Conservation (phyloP, 2,329 filamentous ascomycete species). For the Dothideomycetidae sp. region DNA sequence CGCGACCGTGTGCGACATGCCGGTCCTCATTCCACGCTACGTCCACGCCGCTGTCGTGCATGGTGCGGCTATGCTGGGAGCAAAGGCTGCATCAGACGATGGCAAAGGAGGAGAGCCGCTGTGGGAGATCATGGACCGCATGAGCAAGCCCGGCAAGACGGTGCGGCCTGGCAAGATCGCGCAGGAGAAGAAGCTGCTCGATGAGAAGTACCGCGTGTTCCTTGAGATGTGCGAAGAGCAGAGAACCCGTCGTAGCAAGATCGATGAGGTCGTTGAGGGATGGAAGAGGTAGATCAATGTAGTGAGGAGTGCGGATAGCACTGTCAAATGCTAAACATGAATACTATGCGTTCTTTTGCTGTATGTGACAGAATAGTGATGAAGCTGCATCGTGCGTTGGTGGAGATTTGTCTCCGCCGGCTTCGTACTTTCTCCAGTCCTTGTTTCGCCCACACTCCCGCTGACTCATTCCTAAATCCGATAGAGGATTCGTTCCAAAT, state of each 20-base stretch:
- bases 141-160: constrained; percentile 84
- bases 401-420: no score
- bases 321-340: no score
- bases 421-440: no score
- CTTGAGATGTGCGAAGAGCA: constrained; percentile 81
- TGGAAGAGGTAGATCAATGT: constrained; percentile 16
- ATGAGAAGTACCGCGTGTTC: constrained; percentile 92
- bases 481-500: no score
- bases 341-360: no score
- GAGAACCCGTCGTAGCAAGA: constrained; percentile 61
- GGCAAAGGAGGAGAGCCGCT: constrained; percentile 65
- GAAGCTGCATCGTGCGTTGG: no score
- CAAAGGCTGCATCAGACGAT: constrained; percentile 82
- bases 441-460: no score
- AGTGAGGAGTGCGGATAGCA: constrained; percentile 2
- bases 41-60: constrained; percentile 93
- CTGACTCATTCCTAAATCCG: no score
- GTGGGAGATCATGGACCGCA: constrained; percentile 95
- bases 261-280: constrained; percentile 45
- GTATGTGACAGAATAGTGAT: no score
- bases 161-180: constrained; percentile 60
- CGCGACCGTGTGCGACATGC: constrained; percentile 80
- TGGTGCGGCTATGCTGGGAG: constrained; percentile 95
- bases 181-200: constrained; percentile 63
- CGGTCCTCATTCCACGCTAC: constrained; percentile 83